Conservation (phyloP, 148 eudicot genomes). For the Camellia lanceoleosa region DNA sequence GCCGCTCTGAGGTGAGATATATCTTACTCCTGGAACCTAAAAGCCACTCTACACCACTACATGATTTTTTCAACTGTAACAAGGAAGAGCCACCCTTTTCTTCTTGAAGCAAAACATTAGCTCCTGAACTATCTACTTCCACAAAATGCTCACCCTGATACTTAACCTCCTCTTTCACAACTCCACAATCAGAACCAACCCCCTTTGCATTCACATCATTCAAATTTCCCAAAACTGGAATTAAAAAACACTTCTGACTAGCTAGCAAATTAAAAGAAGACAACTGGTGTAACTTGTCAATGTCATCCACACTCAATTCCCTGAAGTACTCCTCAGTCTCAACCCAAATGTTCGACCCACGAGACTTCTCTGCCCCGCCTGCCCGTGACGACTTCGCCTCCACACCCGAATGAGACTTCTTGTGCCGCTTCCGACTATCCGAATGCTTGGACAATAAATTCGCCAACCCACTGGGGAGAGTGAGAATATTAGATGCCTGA, state of each 20-base stretch:
- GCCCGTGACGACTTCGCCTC: slow-evolving; percentile 49
- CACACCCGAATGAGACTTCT: slow-evolving; percentile 47
- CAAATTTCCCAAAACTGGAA: slow-evolving; percentile 44
- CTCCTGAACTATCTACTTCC: slow-evolving; percentile 41
- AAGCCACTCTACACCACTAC: slow-evolving; percentile 87
- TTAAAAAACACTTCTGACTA: slow-evolving; percentile 35
- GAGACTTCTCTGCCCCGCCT: slow-evolving; percentile 40
- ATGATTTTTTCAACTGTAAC: slow-evolving; percentile 18
- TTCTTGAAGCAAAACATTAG: background rate
- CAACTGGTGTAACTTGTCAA: slow-evolving; percentile 52
- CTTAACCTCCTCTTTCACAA: slow-evolving; percentile 22
- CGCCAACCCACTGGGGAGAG: slow-evolving; percentile 64
- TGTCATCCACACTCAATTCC: slow-evolving; percentile 55
- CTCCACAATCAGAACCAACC: background rate
- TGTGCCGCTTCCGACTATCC: slow-evolving; percentile 74
- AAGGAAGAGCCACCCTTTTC: slow-evolving; percentile 24
- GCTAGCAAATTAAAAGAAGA: slow-evolving; percentile 30
- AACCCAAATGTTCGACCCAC: slow-evolving; percentile 48
- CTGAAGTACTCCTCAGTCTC: slow-evolving; percentile 79
- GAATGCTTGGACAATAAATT: slow-evolving; percentile 48
- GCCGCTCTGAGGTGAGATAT: slow-evolving; percentile 68
- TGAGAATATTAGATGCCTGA: slow-evolving; percentile 32
- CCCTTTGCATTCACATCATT: slow-evolving; percentile 20
- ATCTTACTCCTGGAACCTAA: slow-evolving; percentile 85
- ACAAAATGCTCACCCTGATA: slow-evolving; percentile 27